Evolutionary conservation across 148 eudicot genomes (phyloP).

Genomic region (Cornus kousa): DNA sequence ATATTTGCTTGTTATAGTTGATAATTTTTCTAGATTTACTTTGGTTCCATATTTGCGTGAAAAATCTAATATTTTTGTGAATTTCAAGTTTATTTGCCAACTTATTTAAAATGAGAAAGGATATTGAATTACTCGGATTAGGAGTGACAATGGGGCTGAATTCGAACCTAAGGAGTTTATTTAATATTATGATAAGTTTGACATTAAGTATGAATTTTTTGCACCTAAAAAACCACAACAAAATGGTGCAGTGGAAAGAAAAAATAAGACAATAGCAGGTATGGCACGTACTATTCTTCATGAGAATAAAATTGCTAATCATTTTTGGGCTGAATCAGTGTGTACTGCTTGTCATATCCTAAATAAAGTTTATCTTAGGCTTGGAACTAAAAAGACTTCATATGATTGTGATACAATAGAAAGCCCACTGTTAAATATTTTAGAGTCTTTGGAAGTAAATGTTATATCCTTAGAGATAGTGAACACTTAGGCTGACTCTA

Average conservation of each 20-base stretch:
- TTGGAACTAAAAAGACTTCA: not conserved
- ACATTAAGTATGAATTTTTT: not conserved
- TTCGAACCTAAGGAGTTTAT: not conserved
- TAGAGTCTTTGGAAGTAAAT: not conserved
- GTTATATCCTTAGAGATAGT: not conserved
- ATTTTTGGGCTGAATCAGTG: not conserved
- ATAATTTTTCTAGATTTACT: not conserved
- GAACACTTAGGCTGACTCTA: not conserved
- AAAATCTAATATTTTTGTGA: not conserved
- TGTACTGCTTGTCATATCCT: not conserved
- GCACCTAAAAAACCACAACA: too few species aligned
- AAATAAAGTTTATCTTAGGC: not conserved
- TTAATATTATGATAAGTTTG: not conserved
- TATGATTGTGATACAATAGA: not conserved
- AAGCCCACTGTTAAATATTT: not conserved
- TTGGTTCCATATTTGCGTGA: not conserved
- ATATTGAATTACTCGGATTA: not conserved
- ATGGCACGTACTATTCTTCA: not conserved
- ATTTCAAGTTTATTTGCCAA: not conserved
- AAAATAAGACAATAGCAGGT: not conserved
- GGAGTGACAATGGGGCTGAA: not conserved
- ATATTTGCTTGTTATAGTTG: not conserved
- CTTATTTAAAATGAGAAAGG: not conserved
- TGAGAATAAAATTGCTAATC: not conserved
- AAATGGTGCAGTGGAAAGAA: slow-evolving; percentile 3